Evolutionary conservation across 75 land plant species (phyloP), one percentile per base, ranked within the genome.

Genomic region (Picea glauca): DNA sequence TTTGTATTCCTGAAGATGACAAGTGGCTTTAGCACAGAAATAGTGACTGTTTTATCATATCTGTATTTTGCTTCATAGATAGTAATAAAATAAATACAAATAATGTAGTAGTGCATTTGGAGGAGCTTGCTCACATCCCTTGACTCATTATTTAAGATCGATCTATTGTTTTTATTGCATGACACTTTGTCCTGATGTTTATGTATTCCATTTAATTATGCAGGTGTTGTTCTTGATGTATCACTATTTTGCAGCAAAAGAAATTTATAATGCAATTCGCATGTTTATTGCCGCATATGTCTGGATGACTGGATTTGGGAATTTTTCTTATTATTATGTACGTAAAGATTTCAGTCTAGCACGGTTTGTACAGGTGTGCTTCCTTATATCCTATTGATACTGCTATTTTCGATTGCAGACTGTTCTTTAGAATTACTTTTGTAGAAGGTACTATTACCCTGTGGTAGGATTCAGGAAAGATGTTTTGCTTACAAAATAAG

Each of bases 301-400:
- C 14, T 98, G 98, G 98, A 98, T 98, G 99, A 98, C 99, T 79
- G 99, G 99, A 13, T 98, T 98, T 81, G 99, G 99, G 5, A 98
- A 98, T 80, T 98, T 98, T 80, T 98, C 98, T 7, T 98, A 95
- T 79, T 98, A 98, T 75, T 98, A 98, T 72, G 85, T 98, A 18
- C 82, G 99, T 20, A 98, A 98, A 67, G 99, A 98, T 85, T 98
- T 98, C 65, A 98, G 98, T 80, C 75, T 98, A 35, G 93, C 91
- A 50, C 91, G 99, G 38, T 98, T 98, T 86, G 85, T 88, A 26
- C 99, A 98, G 99, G 99, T 93, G 60, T 87, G 50, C 40, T 13
- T 56, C 57, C 18, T 58, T 68, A 43, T 78, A 32, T 58, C 50
- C 26, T 15, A 56, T 11, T 76, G 15, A 59, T 75, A 4, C 6